Percentiles rank a stretch among this genome's conserved stretches.
Conservation (phyloP, 805 yeast genomes). For the Wickerhamiella bombiphila region DNA sequence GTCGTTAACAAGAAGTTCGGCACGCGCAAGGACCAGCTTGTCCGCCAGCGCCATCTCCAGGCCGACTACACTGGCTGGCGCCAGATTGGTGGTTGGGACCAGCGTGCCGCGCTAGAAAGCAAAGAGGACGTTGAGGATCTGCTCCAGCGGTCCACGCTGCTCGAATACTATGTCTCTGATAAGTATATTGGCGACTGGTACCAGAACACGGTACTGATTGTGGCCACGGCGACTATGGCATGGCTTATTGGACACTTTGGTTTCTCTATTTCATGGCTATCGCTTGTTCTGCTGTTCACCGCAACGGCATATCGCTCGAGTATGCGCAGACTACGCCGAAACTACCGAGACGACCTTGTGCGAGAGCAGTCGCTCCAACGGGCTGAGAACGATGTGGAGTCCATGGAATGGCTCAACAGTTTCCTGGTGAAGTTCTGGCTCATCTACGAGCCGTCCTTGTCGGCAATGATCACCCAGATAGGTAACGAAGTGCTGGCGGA, state of each 20-base stretch:
- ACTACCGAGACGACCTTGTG: slow-evolving; percentile 65
- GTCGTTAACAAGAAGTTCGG: slow-evolving; percentile 11
- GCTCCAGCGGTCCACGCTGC: slow-evolving; percentile 49
- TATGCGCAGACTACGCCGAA: slow-evolving; percentile 60
- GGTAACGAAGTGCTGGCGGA: slow-evolving; percentile 73
- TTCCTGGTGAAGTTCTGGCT: slow-evolving; percentile 88
- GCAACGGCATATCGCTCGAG: slow-evolving; percentile 70
- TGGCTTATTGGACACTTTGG: slow-evolving; percentile 67
- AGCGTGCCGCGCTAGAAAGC: slow-evolving; percentile 29
- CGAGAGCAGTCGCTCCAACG: slow-evolving; percentile 69
- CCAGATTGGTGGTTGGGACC: slow-evolving; percentile 78
- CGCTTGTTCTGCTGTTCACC: slow-evolving; percentile 48
- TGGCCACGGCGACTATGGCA: slow-evolving; percentile 54
- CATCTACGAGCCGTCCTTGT: slow-evolving; percentile 73
- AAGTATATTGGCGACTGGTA: slow-evolving; percentile 89
- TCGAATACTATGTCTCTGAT: slow-evolving; percentile 66
- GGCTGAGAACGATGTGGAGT: slow-evolving; percentile 79
- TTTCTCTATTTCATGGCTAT: slow-evolving; percentile 68
- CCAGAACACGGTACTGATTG: slow-evolving; percentile 64
- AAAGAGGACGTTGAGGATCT: slow-evolving; percentile 54
- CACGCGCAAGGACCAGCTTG: slow-evolving; percentile 21
- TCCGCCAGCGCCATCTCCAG: slow-evolving; percentile 37
- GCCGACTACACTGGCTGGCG: slow-evolving; percentile 79
- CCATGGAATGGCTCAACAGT: slow-evolving; percentile 90
- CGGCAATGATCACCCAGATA: slow-evolving; percentile 73